Base-by-base conservation (phyloP, 441 rosid genomes). In the Aquilaria agallochum region DNA sequence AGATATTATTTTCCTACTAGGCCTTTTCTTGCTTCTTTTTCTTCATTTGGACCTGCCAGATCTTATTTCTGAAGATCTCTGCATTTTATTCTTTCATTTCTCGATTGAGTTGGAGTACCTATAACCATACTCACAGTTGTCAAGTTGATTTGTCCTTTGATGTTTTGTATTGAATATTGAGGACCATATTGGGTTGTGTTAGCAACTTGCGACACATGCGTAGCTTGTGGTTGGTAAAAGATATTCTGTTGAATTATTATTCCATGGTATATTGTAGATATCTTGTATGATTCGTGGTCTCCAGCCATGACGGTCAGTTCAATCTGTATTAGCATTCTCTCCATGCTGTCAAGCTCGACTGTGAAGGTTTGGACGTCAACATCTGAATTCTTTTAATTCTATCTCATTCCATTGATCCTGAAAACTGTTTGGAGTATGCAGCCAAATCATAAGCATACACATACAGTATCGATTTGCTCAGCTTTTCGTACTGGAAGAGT, bases 261-360 rank as follows among this genome's bases (percentile, higher is more conserved):
- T 63, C 11, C 50, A 4, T 50, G 52, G 7, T 55, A n/a, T 49
- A 55, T 15, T 66, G 70, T 77, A 95, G 99, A 95, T 78, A 92
- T 95, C 72, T 72, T 95, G 72, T 90, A 95, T 64, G 99, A 95
- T 80, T 95, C 99, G 27, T 95, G 99, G 99, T 95, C 99, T 0
- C 98, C 99, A 0, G 99, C 99, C 15, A 92, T 95, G 98, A 90
- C 97, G 2, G 96, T 95, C 59, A 88, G 98, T 79, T 95, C 99
- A 27, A 78, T 95, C 76, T 95, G 99, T 73, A 92, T 95, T 74
- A 95, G 98, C 78, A 95, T 95, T 82, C 95, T 95, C 70, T 95
- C 98, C 53, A 95, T 95, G 99, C 96, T 95, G 63, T 95, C 99
- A 55, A 95, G 99, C 87, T 84, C 98, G 14, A 65, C 97, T 44